Base-by-base conservation (phyloP, 495 filamentous ascomycete genomes). In the Hypoxylon trugodes region DNA sequence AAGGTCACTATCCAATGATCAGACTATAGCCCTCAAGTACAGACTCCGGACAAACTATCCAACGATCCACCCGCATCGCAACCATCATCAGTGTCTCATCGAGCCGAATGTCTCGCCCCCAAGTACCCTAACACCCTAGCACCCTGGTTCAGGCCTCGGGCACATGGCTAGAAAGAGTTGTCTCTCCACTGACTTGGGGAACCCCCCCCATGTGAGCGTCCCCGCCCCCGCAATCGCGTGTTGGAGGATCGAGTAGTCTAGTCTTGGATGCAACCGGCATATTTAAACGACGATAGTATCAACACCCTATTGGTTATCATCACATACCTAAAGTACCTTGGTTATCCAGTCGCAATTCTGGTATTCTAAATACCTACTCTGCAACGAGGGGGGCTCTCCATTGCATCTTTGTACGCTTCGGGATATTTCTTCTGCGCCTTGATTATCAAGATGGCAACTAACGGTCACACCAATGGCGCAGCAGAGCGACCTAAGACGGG, bases 401-500 rank as follows among this genome's bases (percentile, higher is more conserved):
- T 55, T 7, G 15, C 36, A 47, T 47, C 25, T 47, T 59, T 24
- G 18, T 13, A 42, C 28, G 48, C 36, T 3, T 41, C 41, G 37
- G 49, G 49, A 51, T 13, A 51, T 54, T n/a, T 65, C 21, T n/a
- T 41, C 30, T 47, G 33, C 32, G 54, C 1, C 26, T 56, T 38
- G 25, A 37, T 28, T 48, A 30, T 53, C 28, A 57, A 49, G 25
- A 72, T 72, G 69, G 24, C 59, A 16, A 43, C 32, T 4, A 61
- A 69, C 48, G 50, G 59, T 22, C 51, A 36, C 48, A 65, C 56
- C 47, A 62, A 67, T 45, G 52, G 55, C 15, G 32, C 38, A 42
- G 19, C 49, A 19, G 42, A 28, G 35, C 43, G 55, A 30, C 54
- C 68, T 52, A 76, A 75, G 66, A 84, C 77, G 10, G 84, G 84